Percentiles rank a stretch among this genome's conserved stretches.
Evolutionary conservation across 1,284 basidiomycete genomes (phyloP).

Genomic region (Fistulinella cinereoalba): DNA sequence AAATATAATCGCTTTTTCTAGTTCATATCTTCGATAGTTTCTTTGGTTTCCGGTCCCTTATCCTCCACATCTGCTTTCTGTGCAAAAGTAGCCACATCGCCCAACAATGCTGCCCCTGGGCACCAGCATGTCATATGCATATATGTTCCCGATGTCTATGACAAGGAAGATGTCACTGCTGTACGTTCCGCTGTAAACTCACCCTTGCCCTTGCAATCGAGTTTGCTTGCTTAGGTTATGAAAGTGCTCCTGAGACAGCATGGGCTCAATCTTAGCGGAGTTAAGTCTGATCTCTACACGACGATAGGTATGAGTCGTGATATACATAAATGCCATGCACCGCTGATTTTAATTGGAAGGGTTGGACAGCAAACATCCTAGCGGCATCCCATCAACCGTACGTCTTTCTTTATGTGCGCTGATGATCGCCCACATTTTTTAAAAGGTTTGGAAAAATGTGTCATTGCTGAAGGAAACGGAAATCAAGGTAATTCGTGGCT

Average conservation of each 20-base stretch:
- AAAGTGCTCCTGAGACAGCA: constrained; percentile 60
- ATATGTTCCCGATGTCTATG: constrained; percentile 69
- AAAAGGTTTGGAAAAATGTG: constrained; percentile 64
- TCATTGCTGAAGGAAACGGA: constrained; percentile 57
- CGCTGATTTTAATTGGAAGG: constrained; percentile 36
- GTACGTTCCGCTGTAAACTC: constrained; percentile 33
- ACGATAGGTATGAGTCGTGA: constrained; percentile 42
- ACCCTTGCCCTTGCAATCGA: background rate
- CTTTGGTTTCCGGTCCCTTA: constrained; percentile 59
- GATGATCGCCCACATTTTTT: background rate
- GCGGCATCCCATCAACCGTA: constrained; percentile 68
- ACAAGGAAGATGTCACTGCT: constrained; percentile 54
- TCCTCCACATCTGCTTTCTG: constrained; percentile 49
- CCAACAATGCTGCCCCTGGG: constrained; percentile 44
- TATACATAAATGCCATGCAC: background rate
- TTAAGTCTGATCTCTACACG: constrained; percentile 70
- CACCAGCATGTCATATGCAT: constrained; percentile 65
- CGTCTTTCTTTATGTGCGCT: background rate
- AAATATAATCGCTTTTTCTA: background rate
- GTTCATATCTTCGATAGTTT: constrained; percentile 41
- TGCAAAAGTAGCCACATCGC: constrained; percentile 65
- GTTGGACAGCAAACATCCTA: constrained; percentile 70
- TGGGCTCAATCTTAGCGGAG: constrained; percentile 60
- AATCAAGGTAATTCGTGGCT: constrained; percentile 45
- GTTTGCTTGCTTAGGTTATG: constrained; percentile 52